Evolutionary conservation across 2,329 filamentous ascomycete species (phyloP), one percentile per base, ranked within the genome.

Genomic region (Knufia fluminis): DNA sequence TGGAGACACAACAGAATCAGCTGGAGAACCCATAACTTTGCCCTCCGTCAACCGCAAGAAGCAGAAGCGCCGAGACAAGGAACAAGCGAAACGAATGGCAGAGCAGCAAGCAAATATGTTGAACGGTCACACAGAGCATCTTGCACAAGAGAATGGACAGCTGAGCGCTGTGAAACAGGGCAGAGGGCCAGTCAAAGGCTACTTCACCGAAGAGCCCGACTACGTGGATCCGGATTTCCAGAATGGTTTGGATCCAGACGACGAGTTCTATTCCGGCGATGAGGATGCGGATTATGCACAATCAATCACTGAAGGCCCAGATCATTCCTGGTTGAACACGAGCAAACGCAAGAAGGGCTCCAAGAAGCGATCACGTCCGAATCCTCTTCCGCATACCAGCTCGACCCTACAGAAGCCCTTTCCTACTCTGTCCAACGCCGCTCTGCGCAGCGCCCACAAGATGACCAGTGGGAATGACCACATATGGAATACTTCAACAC

Each of bases 401-500:
- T 65, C 68, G 35, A 61, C 62, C 59, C 65, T 66, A 48, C 62
- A 64, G 26, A 62, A 66, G 48, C 60, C 71, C 50, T 67, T 69
- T 33, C 64, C 70, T 38, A 66, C 70, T 45, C 62, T 71, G 23
- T 65, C 73, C 36, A 64, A 68, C 39, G 66, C 67, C 40, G 62
- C 66, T 20, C 60, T 69, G 49, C 66, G 68, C 28, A 64, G 68
- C 39, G 64, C 68, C 7, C 64, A 69, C 46, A 70, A 71, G 53
- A 65, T 73, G 58, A 78, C 79, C 46, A 83, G 83, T 62, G 33
- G 28, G 12, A 48, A 39, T 17, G 86, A 92, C 63, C 90, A 88
- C 67, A 95, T 98, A 68, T 98, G 92, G 92, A 96, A 96, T 64
- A 96, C 89, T 2, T 92, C 86, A 51, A 92, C 87, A 8, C 80